Percentiles rank a stretch among this genome's conserved stretches.
These are phyloP conservation scores for Blastobotrys americana DNA, from an alignment of 805 yeast species.

Conservation along the genomic window DNA sequence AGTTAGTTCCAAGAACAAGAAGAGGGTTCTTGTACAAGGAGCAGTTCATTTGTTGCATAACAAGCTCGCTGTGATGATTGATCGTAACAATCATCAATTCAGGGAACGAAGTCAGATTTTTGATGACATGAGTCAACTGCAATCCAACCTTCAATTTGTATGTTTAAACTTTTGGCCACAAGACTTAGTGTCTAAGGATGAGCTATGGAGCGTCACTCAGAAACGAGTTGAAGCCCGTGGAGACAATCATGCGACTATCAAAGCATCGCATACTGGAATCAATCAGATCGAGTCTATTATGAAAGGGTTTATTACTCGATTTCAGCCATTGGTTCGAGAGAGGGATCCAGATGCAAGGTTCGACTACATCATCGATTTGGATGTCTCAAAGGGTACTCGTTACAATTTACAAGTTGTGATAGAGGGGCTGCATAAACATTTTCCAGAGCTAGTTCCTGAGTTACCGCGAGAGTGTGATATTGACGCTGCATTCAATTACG, in stretches of 20 bases:
- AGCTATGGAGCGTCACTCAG: conserved; percentile 47
- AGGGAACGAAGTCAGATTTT: conserved; percentile 66
- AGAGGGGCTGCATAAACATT: conserved; percentile 32
- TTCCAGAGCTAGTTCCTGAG: conserved; percentile 38
- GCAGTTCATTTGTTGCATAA: conserved; percentile 30
- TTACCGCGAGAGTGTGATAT: conserved; percentile 39
- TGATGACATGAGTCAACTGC: conserved; percentile 30
- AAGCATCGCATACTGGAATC: conserved; percentile 38
- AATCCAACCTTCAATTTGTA: conserved; percentile 40
- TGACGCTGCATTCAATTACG: conserved; percentile 42
- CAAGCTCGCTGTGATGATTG: conserved; percentile 55
- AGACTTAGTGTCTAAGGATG: conserved; percentile 19
- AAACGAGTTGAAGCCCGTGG: conserved; percentile 64
- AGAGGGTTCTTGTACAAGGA: conserved; percentile 17
- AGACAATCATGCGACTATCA: conserved; percentile 81
- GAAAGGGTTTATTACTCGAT: conserved; percentile 64
- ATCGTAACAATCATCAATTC: conserved; percentile 72
- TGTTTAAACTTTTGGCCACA: conserved; percentile 60
- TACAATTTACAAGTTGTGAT: conserved; percentile 44
- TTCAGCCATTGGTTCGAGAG: conserved; percentile 47
- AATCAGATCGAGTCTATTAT: conserved; percentile 53
- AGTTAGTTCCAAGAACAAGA: conserved; percentile 10
- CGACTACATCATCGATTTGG: conserved; percentile 56
- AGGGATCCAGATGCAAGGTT: conserved; percentile 58
- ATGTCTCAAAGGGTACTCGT: conserved; percentile 43